A percentile compares a stretch with the other conserved stretches of the same genome.
Conservation (phyloP, 2,329 filamentous ascomycete species). For the Nemania serpens region DNA sequence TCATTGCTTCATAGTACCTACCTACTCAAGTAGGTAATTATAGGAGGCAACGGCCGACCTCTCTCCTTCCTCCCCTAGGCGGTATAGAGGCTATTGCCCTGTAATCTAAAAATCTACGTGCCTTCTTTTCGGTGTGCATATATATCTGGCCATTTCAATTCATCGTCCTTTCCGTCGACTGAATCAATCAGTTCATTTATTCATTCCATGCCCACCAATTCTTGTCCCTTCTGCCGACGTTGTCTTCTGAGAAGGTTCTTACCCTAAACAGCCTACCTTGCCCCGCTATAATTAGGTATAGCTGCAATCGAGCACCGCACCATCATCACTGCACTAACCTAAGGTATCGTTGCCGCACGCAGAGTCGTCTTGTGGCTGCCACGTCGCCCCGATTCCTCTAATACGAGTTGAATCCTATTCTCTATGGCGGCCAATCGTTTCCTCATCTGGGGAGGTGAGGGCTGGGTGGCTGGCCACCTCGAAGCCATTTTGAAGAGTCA, state of each 20-base stretch:
- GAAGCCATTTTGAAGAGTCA: constrained; percentile 61
- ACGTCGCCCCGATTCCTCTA: neutral
- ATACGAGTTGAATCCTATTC: constrained; percentile 33
- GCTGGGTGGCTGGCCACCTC: constrained; percentile 67
- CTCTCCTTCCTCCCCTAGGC: neutral
- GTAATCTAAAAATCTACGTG: neutral
- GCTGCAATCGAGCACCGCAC: neutral
- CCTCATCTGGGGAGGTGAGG: constrained; percentile 68
- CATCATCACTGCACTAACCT: neutral
- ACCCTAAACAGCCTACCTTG: neutral
- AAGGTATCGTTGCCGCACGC: neutral
- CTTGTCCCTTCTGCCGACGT: neutral
- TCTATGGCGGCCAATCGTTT: constrained; percentile 46
- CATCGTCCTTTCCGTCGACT: neutral
- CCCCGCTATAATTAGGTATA: constrained; percentile 2
- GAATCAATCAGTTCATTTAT: neutral
- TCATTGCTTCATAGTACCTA: neutral
- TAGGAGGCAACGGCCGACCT: neutral
- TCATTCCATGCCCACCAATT: neutral
- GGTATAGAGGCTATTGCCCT: constrained; percentile 5
- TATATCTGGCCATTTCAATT: neutral
- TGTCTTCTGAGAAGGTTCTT: neutral
- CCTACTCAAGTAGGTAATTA: neutral
- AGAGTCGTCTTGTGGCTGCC: neutral
- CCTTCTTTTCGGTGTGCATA: neutral